phyloP scores from a whole-genome alignment of 805 yeast species.

The Cephaloascus fragrans region DNA sequence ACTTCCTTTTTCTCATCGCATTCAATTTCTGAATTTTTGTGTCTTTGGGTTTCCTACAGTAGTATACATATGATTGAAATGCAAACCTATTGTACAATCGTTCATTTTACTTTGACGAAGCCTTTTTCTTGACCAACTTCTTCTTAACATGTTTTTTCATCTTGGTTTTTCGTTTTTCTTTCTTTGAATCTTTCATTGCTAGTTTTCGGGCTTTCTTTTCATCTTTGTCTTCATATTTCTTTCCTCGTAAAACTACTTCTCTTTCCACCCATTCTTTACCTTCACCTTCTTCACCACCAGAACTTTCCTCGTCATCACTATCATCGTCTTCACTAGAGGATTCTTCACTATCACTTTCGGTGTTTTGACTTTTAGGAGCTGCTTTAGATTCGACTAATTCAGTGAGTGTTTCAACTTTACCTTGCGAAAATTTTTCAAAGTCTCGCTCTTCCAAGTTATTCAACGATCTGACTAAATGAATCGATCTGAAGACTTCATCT shows the following conservation, averaged over 20 bases:
- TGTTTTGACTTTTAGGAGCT: constrained; percentile 11
- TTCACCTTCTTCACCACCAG: constrained; percentile 20
- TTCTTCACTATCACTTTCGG: constrained; percentile 18
- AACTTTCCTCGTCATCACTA: constrained; percentile 19
- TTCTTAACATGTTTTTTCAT: constrained; percentile 79
- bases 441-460: constrained; percentile 87
- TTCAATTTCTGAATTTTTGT: too few species aligned
- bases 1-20: too few species aligned
- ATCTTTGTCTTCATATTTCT: constrained; percentile 73
- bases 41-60: too few species aligned
- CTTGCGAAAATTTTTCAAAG: constrained; percentile 66
- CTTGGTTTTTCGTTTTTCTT: constrained; percentile 72
- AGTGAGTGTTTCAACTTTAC: constrained; percentile 70
- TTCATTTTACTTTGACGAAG: constrained; percentile 30
- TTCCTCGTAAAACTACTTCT: constrained; percentile 44
- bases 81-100: too few species aligned
- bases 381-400: constrained; percentile 32
- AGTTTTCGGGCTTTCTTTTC: constrained; percentile 66
- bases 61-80: too few species aligned
- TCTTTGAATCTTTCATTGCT: constrained; percentile 65
- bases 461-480: constrained; percentile 69
- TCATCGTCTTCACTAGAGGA: constrained; percentile 16
- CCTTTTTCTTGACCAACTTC: constrained; percentile 50
- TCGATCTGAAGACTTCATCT: constrained; percentile 81
- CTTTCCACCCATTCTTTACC: constrained; percentile 31